Evolutionary conservation across 2,329 filamentous ascomycete species (phyloP).

Genomic region (Fusarium concolor): DNA sequence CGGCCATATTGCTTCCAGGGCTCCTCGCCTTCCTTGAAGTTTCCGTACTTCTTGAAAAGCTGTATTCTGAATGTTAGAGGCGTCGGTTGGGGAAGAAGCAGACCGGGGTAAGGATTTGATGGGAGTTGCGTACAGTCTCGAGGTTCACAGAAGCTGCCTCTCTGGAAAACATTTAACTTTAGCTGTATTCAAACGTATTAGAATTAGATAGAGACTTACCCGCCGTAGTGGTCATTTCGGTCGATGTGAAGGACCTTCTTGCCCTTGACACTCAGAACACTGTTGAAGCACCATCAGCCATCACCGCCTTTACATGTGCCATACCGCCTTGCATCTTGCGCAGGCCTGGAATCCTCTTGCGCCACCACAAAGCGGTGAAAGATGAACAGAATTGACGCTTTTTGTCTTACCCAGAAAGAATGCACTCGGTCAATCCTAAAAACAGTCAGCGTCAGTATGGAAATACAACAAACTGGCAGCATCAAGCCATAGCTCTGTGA

Average conservation of each 20-base stretch:
- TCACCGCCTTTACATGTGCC: constrained; percentile 39
- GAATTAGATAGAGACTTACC: constrained; percentile 67
- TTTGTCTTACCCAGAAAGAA: constrained; percentile 86
- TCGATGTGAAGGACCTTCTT: constrained; percentile 99
- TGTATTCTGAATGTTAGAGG: constrained; percentile 52
- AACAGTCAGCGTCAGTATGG: constrained; percentile 39
- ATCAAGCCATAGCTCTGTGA: constrained; percentile 30
- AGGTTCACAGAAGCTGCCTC: constrained; percentile 98
- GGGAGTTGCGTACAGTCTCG: constrained; percentile 75
- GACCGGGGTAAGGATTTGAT: constrained; percentile 21
- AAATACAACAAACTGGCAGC: constrained; percentile 7
- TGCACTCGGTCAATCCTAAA: constrained; percentile 95
- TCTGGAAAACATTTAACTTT: constrained; percentile 55
- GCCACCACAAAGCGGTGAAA: constrained; percentile 1
- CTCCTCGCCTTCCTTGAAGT: constrained; percentile 81
- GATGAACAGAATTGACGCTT: neutral
- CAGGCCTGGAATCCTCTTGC: constrained; percentile 12
- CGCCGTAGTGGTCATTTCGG: constrained; percentile 98
- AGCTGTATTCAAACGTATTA: neutral
- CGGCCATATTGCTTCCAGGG: constrained; percentile 99
- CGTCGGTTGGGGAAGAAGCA: constrained; percentile 36
- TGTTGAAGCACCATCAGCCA: constrained; percentile 42
- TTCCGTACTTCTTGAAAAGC: constrained; percentile 98
- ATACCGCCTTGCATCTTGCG: constrained; percentile 26
- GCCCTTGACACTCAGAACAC: constrained; percentile 97